Conservation (phyloP, 2,329 filamentous ascomycete species). For the Cylindrodendrum hubeiense region DNA sequence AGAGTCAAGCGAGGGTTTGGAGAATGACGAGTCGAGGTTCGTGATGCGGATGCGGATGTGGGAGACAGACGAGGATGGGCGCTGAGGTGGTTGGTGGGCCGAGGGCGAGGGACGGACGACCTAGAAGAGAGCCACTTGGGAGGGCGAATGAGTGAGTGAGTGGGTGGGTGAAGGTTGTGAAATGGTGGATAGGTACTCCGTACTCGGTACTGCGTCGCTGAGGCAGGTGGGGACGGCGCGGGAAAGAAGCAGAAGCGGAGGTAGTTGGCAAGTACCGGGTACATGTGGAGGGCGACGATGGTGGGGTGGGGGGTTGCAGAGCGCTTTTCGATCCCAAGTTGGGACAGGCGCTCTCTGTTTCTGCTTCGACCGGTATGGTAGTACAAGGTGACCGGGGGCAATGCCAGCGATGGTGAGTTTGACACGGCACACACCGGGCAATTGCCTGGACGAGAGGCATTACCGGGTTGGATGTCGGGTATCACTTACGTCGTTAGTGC, state of each 20-base stretch:
- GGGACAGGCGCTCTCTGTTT: neutral
- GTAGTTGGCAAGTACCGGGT: neutral
- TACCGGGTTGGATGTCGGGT: neutral
- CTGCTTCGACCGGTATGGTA: neutral
- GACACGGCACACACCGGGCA: neutral
- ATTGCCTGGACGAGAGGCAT: neutral
- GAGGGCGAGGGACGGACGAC: slow-evolving; percentile 17
- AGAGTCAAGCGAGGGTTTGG: slow-evolving; percentile 22
- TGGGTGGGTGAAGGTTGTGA: neutral
- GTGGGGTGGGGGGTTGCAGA: neutral
- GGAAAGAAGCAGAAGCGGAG: no score
- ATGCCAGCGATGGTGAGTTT: neutral
- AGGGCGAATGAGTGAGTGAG: slow-evolving; percentile 1
- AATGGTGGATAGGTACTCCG: neutral
- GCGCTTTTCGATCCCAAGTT: neutral
- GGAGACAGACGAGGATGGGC: slow-evolving; percentile 27
- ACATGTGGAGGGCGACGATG: neutral
- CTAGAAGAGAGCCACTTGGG: neutral
- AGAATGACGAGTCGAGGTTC: slow-evolving; percentile 33
- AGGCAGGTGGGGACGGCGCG: neutral
- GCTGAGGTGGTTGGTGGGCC: slow-evolving; percentile 41
- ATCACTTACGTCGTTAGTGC: neutral
- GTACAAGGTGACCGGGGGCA: neutral
- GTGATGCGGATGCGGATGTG: slow-evolving; percentile 27
- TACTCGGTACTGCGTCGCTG: no score